Conservation (phyloP, 176 grass and related monocot genomes). For the Avena atlantica region DNA sequence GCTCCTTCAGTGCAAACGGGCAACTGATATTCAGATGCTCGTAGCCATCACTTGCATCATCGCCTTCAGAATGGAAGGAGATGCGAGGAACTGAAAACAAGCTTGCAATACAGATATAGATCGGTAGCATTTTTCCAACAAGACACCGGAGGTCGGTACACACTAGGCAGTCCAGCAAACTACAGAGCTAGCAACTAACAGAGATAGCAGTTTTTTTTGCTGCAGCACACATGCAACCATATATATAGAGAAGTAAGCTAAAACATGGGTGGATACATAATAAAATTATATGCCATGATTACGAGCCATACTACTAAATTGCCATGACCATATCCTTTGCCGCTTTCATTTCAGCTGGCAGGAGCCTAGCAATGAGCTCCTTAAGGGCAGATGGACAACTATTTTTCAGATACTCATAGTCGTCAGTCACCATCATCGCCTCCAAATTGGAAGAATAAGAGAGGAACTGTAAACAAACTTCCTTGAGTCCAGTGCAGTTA, state of each 20-base stretch:
- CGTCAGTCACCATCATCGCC: conserved; percentile 23
- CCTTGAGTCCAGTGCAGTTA: background rate
- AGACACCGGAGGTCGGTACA: too few species aligned
- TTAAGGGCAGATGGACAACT: conserved; percentile 20
- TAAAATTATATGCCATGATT: too few species aligned
- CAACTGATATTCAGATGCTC: too few species aligned
- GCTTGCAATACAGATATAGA: background rate
- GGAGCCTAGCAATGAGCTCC: background rate
- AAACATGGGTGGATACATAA: background rate
- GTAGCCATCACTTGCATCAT: too few species aligned
- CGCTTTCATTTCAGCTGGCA: background rate
- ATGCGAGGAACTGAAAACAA: too few species aligned
- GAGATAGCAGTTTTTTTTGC: background rate
- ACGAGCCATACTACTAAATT: too few species aligned
- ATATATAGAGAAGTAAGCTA: background rate
- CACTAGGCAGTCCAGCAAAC: background rate
- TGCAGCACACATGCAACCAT: background rate
- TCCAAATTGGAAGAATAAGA: background rate
- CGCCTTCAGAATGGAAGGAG: too few species aligned
- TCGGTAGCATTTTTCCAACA: background rate
- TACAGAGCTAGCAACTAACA: background rate
- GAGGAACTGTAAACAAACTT: too few species aligned
- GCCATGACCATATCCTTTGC: background rate
- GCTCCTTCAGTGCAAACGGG: too few species aligned
- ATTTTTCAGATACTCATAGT: background rate